Base-by-base conservation (phyloP, 2,329 filamentous ascomycete genomes). In the Bipolaris zeicola region DNA sequence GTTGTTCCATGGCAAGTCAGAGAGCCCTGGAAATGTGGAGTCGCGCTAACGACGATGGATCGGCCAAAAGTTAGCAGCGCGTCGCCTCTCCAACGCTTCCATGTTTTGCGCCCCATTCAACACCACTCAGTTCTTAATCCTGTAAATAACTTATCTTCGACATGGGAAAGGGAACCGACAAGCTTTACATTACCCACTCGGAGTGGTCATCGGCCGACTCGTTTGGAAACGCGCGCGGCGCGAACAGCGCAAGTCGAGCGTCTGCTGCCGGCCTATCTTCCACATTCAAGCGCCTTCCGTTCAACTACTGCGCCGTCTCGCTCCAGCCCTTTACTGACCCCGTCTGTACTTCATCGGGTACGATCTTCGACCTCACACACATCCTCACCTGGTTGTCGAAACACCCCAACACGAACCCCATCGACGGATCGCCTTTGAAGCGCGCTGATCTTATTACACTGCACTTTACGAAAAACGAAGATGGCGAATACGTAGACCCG, bases 281-380 rank as follows among this genome's bases (percentile, higher is more conserved):
- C 46, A 84, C 85, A 36, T 98, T 98, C 81, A 91, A 89, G 71
- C 89, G 92, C 43, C 85, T 99, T 1, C 95, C 96, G 28, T 99
- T 96, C 85, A 98, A 97, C 82, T 98, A 95, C 80, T 99, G 95
- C 85, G 92, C 95, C 60, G 88, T 96, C 37, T 96, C 91, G 58
- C 88, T 99, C 33, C 95, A 98, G 73, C 96, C 96, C 6, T 99
- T 97, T 81, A 87, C 89, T 71, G 91, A 96, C 71, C 93, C 95
- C 5, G 95, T 99, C 34, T 99, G 95, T 81, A 98, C 94, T 0
- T 72, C 85, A 3, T 83, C 89, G 39, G 95, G 95, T 50, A 95
- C 89, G 11, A 94, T 96, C 58, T 99, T 98, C 77, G 96, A 99
- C 71, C 85, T 97, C 67, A 94, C 95, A 66, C 91, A 96, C 71